Conservation (phyloP, 2,329 filamentous ascomycete genomes). For the Paecilomyces fulvus region DNA sequence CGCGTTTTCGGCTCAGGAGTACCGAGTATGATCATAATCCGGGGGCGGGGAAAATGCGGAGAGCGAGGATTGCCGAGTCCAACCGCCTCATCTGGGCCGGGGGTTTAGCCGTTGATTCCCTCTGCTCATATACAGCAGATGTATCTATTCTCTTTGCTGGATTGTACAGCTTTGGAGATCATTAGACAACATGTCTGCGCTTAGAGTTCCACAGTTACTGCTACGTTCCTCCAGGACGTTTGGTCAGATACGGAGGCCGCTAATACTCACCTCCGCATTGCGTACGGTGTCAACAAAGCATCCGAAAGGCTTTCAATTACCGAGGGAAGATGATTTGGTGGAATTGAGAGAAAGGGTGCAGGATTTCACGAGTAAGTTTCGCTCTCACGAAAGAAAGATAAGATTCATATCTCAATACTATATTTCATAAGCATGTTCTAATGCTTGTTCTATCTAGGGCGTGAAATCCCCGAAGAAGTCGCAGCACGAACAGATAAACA, state of each 20-base stretch:
- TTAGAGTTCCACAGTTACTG: constrained; percentile 24
- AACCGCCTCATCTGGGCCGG: constrained; percentile 25
- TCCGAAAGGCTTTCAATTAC: constrained; percentile 55
- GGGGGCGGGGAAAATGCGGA: constrained; percentile 6
- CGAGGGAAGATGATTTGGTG: constrained; percentile 62
- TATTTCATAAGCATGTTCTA: background rate
- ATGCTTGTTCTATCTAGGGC: constrained; percentile 36
- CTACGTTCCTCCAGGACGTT: constrained; percentile 23
- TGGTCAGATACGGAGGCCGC: constrained; percentile 15
- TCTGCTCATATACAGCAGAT: background rate
- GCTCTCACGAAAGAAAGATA: too few relatives aligned
- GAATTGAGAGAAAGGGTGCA: constrained; percentile 78
- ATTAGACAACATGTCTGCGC: constrained; percentile 23
- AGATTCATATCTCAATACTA: background rate
- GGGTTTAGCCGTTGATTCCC: constrained; percentile 8
- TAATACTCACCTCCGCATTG: constrained; percentile 23
- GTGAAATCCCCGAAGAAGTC: constrained; percentile 77
- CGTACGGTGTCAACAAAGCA: constrained; percentile 58
- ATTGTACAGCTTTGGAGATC: background rate
- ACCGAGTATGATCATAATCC: too few relatives aligned
- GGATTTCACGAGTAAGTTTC: constrained; percentile 61
- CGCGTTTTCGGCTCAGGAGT: too few relatives aligned
- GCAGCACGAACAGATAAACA: constrained; percentile 72
- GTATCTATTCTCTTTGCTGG: background rate
- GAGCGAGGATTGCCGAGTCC: constrained; percentile 39